Evolutionary conservation across 108 stramenopile genomes (phyloP), one percentile per base, ranked within the genome.

Genomic region (Nitzschia sp.): DNA sequence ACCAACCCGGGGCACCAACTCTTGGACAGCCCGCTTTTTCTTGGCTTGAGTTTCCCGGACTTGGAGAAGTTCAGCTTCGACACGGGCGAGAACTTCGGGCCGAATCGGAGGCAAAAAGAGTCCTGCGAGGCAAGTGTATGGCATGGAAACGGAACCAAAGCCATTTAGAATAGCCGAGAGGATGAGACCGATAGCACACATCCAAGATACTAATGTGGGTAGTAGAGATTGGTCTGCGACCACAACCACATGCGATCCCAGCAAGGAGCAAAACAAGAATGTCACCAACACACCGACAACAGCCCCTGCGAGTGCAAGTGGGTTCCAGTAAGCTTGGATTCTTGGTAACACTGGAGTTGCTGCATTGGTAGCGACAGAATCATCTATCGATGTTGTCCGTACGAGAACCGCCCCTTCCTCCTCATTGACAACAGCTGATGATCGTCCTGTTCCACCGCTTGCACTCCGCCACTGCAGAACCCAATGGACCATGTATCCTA

Each of bases 91-190:
- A 5, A 68, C 57, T 24, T 77, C 71, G 3, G 58, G 53, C 15
- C 67, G 84, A 22, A 88, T 73, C 7, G 84, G 84, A 53, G 83
- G 69, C 53, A 89, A 71, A 51, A 73, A 87, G 12, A 80, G 62
- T 15, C 90, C 90, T 14, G 74, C 75, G 56, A 92, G 73, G 53
- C 73, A 81, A 1, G 86, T 62, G 73, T 86, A 75, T 0, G 90
- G 90, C 77, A 92, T 67, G 10, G 90, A 92, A 1, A 86, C 86
- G 53, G 82, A 83, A 17, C 90, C 90, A 61, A 92, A 92, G 20
- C 90, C 90, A 73, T 92, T 92, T 39, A 92, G 62, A 0, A 80
- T 38, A 3, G 90, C 77, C 1, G 87, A 86, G 43, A 86, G 54
- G 5, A 88, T 57, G 41, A 87, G 68, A 25, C 90, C 90, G 19